Conservation (phyloP, 177 flowering plant genomes). For the Vitis hybrid region DNA sequence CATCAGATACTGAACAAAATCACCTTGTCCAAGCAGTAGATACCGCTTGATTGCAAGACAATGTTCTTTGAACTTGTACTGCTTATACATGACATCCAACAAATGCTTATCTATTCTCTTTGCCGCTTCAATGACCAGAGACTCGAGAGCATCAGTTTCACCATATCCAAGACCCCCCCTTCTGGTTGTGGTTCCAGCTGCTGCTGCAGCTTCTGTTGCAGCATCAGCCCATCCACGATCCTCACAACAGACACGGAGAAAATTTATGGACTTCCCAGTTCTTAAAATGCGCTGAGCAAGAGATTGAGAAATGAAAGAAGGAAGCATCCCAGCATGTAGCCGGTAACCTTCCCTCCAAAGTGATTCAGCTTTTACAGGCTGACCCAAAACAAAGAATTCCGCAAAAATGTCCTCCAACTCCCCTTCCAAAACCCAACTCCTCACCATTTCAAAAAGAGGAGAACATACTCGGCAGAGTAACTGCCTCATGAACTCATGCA, state of each 20-base stretch:
- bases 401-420: constrained; percentile 91
- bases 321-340: constrained; percentile 88
- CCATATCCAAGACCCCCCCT: constrained; percentile 98
- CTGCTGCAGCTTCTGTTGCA: constrained; percentile 85
- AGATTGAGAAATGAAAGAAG: constrained; percentile 79
- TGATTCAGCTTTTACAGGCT: constrained; percentile 92
- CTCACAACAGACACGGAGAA: constrained; percentile 95
- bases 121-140: constrained; percentile 86
- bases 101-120: constrained; percentile 92
- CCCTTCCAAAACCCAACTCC: constrained; percentile 99
- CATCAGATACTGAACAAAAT: constrained; percentile 98
- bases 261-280: constrained; percentile 98
- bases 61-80: constrained; percentile 89
- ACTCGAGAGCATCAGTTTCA: constrained; percentile 93
- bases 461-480: constrained; percentile 89
- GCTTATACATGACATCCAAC: constrained; percentile 77
- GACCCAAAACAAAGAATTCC: constrained; percentile 84
- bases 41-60: constrained; percentile 97
- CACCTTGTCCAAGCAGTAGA: constrained; percentile 96
- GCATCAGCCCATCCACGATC: constrained; percentile 97
- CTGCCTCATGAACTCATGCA: constrained; percentile 87
- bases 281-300: constrained; percentile 88
- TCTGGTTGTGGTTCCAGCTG: constrained; percentile 80
- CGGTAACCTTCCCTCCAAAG: constrained; percentile 94
- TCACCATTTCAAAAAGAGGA: constrained; percentile 98